Evolutionary conservation across 2,329 filamentous ascomycete species (phyloP), one percentile per base, ranked within the genome.

Genomic region (Claviceps monticola): DNA sequence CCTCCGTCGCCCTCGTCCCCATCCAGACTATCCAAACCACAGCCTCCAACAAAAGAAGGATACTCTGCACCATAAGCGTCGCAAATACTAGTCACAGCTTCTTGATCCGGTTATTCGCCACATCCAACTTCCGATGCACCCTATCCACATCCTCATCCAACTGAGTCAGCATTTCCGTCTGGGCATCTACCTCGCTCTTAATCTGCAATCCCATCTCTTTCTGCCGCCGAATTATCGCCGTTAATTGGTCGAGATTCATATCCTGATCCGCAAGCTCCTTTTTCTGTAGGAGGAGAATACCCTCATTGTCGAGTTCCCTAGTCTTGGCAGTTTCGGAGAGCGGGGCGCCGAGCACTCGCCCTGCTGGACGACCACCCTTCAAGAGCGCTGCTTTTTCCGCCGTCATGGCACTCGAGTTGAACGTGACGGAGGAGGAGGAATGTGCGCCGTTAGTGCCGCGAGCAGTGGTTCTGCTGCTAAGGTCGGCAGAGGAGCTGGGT

Each of bases 191-290:
- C 70, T 91, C 87, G 48, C 82, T 77, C 56, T 86, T 78, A 61
- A 93, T 90, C 52, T 81, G 76, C 46, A 87, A 71, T 0, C 86
- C 86, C 78, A 91, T 86, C 66, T 89, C 83, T 61, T 79, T 83
- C 70, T 91, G 84, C 53, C 84, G 71, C 47, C 81, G 71, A 46
- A 91, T 82, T 47, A 88, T 82, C 56, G 79, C 80, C 1, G 78
- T 75, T 51, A 93, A 68, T 58, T 80, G 74, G 17, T 84, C 76
- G 2, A 93, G 76, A 58, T 86, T 83, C 59, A 82, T 65, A 57
- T 93, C 87, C 61, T 94, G 87, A 57, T 86, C 80, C 50, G 74
- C 62, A 74, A 91, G 87, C 64, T 87, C 79, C 61, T 86, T 76
- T 59, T 80, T 74, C 66, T 93, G 87, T 55, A 93, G 67, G 64